A percentile compares a stretch with the other conserved stretches of the same genome.
These are phyloP conservation scores for Phaeosphaeriaceae sp. DNA, from an alignment of 2,329 filamentous ascomycete genomes.

Conservation along the genomic window DNA sequence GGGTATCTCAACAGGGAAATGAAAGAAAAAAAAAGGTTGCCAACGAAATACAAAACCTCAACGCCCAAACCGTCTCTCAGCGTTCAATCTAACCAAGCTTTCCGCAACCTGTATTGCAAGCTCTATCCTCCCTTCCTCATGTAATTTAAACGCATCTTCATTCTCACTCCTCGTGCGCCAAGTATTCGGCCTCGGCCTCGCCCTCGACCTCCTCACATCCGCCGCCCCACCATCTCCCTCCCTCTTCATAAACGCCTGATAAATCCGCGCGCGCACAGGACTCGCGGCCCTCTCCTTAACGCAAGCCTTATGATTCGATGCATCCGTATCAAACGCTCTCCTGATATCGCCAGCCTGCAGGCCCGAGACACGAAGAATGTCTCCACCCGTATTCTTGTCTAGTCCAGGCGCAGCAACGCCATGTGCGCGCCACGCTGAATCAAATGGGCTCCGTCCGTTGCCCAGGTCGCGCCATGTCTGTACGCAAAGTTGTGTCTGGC, in stretches of 20 bases:
- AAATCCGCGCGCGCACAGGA: conserved; percentile 6
- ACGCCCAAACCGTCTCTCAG: neutral
- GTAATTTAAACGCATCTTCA: conserved; percentile 11
- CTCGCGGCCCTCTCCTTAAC: neutral
- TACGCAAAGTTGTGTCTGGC: conserved; percentile 22
- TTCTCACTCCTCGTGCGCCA: conserved; percentile 20
- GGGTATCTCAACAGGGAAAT: too few species aligned
- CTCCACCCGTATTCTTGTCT: neutral
- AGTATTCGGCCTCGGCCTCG: conserved; percentile 13
- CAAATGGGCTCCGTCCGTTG: conserved; percentile 29
- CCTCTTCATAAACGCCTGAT: conserved; percentile 17
- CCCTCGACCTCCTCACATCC: conserved; percentile 16
- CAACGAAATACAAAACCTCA: too few species aligned
- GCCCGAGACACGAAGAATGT: conserved; percentile 8
- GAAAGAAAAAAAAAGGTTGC: too few species aligned
- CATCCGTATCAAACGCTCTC: conserved; percentile 24
- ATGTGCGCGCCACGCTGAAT: conserved; percentile 35
- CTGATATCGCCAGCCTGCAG: conserved; percentile 23
- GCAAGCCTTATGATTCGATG: neutral
- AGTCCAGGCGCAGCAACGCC: conserved; percentile 15
- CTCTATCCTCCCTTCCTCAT: conserved; percentile 15
- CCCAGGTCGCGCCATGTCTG: conserved; percentile 38
- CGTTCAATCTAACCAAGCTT: conserved; percentile 8
- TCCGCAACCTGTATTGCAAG: conserved; percentile 10
- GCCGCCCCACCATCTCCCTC: neutral